These are phyloP conservation scores for Pseudisothecium myosuroides DNA, from an alignment of 225 moss, liverwort and hornwort species.

Conservation along the genomic window DNA sequence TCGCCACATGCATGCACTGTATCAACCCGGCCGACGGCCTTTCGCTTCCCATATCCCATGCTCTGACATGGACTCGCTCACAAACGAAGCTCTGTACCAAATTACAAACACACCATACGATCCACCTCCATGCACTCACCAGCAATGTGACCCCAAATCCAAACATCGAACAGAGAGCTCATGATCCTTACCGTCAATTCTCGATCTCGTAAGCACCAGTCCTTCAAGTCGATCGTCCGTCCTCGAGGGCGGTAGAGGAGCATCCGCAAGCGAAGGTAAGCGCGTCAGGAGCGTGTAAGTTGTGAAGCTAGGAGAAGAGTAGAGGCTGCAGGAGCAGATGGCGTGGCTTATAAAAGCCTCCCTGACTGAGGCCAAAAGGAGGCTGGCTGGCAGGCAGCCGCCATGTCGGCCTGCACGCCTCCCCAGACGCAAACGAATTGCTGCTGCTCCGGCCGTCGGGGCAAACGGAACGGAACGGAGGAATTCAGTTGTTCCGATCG, in stretches of 20 bases:
- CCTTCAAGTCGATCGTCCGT: neutral
- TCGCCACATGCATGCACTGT: neutral
- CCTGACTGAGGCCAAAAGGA: neutral
- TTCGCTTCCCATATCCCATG: neutral
- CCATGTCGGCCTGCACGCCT: conserved; percentile 22
- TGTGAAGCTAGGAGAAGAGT: neutral
- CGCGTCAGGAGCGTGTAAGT: neutral
- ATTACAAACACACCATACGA: neutral
- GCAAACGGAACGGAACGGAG: neutral
- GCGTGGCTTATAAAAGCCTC: conserved; percentile 3
- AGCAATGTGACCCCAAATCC: neutral
- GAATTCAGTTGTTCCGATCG: neutral
- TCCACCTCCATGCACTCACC: neutral
- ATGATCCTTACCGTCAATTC: neutral
- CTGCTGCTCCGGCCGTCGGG: no score
- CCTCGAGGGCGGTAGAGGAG: neutral
- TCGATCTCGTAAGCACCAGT: neutral
- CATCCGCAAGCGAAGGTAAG: no score
- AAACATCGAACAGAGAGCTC: neutral
- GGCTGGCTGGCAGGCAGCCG: neutral
- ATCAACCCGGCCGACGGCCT: neutral
- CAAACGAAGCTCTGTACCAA: neutral
- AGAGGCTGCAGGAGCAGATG: neutral
- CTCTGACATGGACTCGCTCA: neutral
- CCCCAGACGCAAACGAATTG: neutral